These are phyloP conservation scores for Leccinum fallax DNA, from an alignment of 1,284 basidiomycete species.

Conservation along the genomic window DNA sequence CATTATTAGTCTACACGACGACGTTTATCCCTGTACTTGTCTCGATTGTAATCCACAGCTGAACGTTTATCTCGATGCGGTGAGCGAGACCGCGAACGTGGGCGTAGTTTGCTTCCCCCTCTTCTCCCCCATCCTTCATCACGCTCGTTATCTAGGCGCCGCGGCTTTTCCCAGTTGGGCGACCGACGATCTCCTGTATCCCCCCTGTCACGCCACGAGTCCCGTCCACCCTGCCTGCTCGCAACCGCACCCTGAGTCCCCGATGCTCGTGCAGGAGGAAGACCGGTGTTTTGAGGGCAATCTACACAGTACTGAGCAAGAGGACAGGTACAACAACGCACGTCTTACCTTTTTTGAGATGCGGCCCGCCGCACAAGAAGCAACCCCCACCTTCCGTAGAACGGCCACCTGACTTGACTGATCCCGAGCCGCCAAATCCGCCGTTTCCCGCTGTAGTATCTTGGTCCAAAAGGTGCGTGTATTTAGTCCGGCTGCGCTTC, in stretches of 20 bases:
- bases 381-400: constrained; percentile 70
- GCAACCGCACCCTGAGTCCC: constrained; percentile 50
- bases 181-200: constrained; percentile 30
- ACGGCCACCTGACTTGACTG: constrained; percentile 58
- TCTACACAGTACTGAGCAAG: constrained; percentile 44
- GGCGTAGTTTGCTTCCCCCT: constrained; percentile 23
- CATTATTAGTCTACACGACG: constrained; percentile 40
- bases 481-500: constrained; percentile 90
- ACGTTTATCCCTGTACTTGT: constrained; percentile 41
- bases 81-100: constrained; percentile 41
- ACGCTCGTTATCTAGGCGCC: constrained; percentile 29
- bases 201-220: constrained; percentile 48
- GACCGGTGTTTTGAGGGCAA: constrained; percentile 71
- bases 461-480: constrained; percentile 94
- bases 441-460: constrained; percentile 76
- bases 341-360: constrained; percentile 80
- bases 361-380: constrained; percentile 89
- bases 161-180: constrained; percentile 28
- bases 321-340: not conserved
- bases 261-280: constrained; percentile 45
- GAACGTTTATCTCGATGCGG: constrained; percentile 36
- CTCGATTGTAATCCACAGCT: constrained; percentile 43
- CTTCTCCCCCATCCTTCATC: constrained; percentile 25
- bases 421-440: constrained; percentile 69
- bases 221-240: constrained; percentile 43